Base-by-base conservation (phyloP, 1,284 basidiomycete species). In the Polyporus tsugae region DNA sequence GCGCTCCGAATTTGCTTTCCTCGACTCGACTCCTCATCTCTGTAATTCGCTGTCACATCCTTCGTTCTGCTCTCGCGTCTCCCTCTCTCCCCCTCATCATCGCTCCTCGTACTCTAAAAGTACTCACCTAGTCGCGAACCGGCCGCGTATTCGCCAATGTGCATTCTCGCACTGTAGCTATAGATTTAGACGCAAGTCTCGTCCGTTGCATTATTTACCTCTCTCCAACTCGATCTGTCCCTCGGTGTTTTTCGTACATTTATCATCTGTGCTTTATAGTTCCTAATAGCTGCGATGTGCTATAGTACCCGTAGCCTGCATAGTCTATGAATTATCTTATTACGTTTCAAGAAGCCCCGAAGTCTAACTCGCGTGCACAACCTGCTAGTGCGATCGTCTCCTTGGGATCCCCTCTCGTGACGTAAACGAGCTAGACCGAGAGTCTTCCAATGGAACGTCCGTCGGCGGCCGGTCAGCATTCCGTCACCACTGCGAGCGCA, bases 61-160 rank as follows among this genome's bases (percentile, higher is more conserved):
- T 66, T 70, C 60, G 61, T 60, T 64, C 52, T 68, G 67, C 67
- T 68, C 41, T 68, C 66, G 63, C 60, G 35, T 55, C 22, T 49
- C 52, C 35, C 44, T 65, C 59, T 22, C 35, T 39, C 6, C 11
- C 15, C 4, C 5, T 59, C n/a, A 33, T 55, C 19, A 29, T 33
- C 35, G 35, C 33, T 36, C 36, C 38, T 59, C 36, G 10, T 59
- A 38, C 38, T 39, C 13, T 38, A 38, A 13, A 59, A 36, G 58
- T 19, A 41, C 58, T 29, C 36, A 7, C 22, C 46, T 53, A 53
- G 52, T 53, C 52, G 52, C 52, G 52, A 53, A 53, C 52, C 39
- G 52, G 52, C 29, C 52, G 52, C 52, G 52, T 53, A 29, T 33
- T 13, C 17, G 52, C 52, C 52, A 33, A 53, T 33, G 25, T 33